Conservation (phyloP, 352 stramenopile species). For the Globisporangium cederbergense region DNA sequence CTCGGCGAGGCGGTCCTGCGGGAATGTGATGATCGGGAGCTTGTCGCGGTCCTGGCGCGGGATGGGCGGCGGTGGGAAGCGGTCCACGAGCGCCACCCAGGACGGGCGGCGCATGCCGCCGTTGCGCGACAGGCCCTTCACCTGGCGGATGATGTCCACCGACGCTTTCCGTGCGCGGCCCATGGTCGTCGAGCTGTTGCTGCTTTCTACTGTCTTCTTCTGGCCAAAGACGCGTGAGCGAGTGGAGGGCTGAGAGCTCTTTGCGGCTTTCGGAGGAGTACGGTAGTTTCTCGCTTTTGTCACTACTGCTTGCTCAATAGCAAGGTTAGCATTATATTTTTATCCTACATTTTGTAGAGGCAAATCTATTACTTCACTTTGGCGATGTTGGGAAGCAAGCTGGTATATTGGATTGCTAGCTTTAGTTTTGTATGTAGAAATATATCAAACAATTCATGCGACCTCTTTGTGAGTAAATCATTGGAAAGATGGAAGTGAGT, state of each 20-base stretch:
- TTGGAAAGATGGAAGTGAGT: no score
- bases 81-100: slow-evolving; percentile 75
- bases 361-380: no score
- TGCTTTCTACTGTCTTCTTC: background rate
- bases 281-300: background rate
- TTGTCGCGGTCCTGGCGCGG: slow-evolving; percentile 73
- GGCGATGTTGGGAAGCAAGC: no score
- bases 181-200: slow-evolving; percentile 32
- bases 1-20: slow-evolving; percentile 79
- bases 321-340: background rate
- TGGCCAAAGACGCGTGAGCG: background rate
- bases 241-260: background rate
- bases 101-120: slow-evolving; percentile 66
- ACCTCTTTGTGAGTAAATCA: no score
- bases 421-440: no score
- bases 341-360: background rate
- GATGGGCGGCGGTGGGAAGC: slow-evolving; percentile 69
- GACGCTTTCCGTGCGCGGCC: slow-evolving; percentile 71
- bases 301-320: background rate
- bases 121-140: slow-evolving; percentile 77
- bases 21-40: slow-evolving; percentile 77
- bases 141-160: slow-evolving; percentile 77
- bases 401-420: no score
- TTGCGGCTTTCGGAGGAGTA: background rate
- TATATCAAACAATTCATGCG: no score